A percentile compares a stretch with the other conserved stretches of the same genome.
phyloP scores from a whole-genome alignment of 345 rosid genomes.

The Nephelium lappaceum region DNA sequence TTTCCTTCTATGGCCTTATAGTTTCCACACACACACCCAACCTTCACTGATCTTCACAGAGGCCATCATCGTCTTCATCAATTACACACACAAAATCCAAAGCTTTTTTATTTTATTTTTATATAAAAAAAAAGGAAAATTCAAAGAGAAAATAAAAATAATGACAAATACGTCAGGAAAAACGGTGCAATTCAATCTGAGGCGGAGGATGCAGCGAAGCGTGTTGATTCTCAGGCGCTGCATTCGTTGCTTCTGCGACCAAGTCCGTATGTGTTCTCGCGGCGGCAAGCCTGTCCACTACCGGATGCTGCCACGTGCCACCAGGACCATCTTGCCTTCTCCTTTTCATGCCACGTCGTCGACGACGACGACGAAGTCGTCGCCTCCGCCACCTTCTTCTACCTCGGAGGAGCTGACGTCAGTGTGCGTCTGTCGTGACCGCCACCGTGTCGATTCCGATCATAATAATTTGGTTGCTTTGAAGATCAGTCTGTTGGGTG shows the following conservation, averaged over 20 bases:
- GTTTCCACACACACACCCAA: constrained; percentile 1
- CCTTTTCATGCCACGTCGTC: neutral
- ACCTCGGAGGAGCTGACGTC: constrained; percentile 8
- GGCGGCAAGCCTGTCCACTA: constrained; percentile 58
- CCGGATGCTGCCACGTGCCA: constrained; percentile 42
- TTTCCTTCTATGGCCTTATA: constrained; percentile 32
- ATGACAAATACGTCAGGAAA: constrained; percentile 13
- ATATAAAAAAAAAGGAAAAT: neutral
- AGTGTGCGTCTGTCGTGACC: constrained; percentile 10
- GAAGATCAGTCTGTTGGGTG: constrained; percentile 87
- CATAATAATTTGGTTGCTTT: constrained; percentile 61
- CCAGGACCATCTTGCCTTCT: neutral
- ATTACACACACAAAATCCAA: neutral
- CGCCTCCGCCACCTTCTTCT: constrained; percentile 31
- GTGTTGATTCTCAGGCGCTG: constrained; percentile 54
- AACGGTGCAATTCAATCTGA: constrained; percentile 41
- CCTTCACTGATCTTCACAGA: neutral
- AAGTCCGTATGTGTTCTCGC: constrained; percentile 46
- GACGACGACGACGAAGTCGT: neutral
- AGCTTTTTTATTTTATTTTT: too few relatives aligned
- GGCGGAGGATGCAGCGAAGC: constrained; percentile 49
- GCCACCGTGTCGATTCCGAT: constrained; percentile 50
- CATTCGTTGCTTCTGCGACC: constrained; percentile 52
- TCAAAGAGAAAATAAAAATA: constrained; percentile 14
- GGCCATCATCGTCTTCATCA: constrained; percentile 29